Percentiles rank a stretch among this genome's conserved stretches.
Conservation (phyloP, 768 basidiomycete species). For the Mycena capillaripes region DNA sequence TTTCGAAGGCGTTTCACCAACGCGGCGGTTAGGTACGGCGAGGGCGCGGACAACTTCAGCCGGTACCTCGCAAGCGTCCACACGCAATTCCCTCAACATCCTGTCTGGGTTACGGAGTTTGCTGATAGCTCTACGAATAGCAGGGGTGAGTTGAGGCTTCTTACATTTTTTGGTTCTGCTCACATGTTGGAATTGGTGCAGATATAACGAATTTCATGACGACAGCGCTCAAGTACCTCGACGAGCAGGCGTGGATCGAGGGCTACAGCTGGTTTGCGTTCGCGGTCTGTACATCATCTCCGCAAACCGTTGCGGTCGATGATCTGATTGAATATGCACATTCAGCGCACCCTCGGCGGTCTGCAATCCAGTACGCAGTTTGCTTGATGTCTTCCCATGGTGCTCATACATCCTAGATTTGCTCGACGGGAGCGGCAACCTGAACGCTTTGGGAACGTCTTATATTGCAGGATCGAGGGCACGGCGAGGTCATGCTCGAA, state of each 20-base stretch:
- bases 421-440: constrained; percentile 23
- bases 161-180: background rate
- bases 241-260: constrained; percentile 24
- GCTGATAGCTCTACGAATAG: constrained; percentile 33
- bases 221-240: constrained; percentile 9
- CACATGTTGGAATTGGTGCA: background rate
- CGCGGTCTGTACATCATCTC: background rate
- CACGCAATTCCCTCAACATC: constrained; percentile 46
- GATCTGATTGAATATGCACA: background rate
- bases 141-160: constrained; percentile 3
- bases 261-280: constrained; percentile 31
- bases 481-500: constrained; percentile 15
- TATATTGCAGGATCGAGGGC: constrained; percentile 15
- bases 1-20: background rate
- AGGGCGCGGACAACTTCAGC: constrained; percentile 50
- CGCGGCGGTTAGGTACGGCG: constrained; percentile 43
- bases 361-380: constrained; percentile 26
- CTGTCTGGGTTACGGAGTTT: constrained; percentile 55
- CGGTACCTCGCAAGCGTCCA: constrained; percentile 52
- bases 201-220: constrained; percentile 20
- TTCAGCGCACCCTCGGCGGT: constrained; percentile 9
- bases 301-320: background rate
- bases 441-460: constrained; percentile 19
- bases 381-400: background rate
- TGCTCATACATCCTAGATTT: constrained; percentile 9